Evolutionary conservation across 257 asterid genomes (phyloP), one percentile per base, ranked within the genome.

Genomic region (Scutellaria minor): DNA sequence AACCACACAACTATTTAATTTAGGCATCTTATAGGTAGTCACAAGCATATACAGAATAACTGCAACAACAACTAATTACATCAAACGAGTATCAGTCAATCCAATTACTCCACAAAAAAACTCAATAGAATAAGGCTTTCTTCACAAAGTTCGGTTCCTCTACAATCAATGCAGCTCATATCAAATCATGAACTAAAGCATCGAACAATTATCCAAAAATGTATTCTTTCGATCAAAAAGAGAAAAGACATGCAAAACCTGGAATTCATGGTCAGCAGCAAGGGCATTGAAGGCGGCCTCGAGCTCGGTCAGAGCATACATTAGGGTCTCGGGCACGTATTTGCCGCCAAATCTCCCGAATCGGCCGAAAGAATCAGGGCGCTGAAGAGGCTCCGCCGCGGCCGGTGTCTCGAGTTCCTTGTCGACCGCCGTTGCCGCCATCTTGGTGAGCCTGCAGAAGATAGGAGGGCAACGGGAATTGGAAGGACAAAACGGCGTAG

Each of bases 361-460:
- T 47, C 98, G 81, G 35, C 97, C 97, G 72, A 93, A 93, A 1
- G 96, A 80, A 71, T 93, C 98, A 9, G 98, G 98, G n/a, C 91
- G 83, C 76, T 42, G 88, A 66, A 57, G 75, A 53, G 66, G 64
- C 63, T 27, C 54, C 61, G 72, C 52, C 76, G 24, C 75, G 61
- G 44, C 70, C 69, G 68, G 39, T 8, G 79, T 50, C 62, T 78
- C 77, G 55, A 61, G 75, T 14, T 81, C 87, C 58, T 73, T 65
- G 67, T 74, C 82, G 15, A 71, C 80, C 61, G 61, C 81, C 35
- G 87, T 63, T 69, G 77, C 70, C 63, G 81, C 80, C 93, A 83
- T 79, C 39, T 39, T 76, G 44, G 83, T 40, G 59, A 80, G 80
- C 8, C 74, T 56, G 77, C 88, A 84, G 58, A 18, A 66, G 64